Conservation (phyloP, 345 rosid genomes). For the Eucalyptus pauciflora region DNA sequence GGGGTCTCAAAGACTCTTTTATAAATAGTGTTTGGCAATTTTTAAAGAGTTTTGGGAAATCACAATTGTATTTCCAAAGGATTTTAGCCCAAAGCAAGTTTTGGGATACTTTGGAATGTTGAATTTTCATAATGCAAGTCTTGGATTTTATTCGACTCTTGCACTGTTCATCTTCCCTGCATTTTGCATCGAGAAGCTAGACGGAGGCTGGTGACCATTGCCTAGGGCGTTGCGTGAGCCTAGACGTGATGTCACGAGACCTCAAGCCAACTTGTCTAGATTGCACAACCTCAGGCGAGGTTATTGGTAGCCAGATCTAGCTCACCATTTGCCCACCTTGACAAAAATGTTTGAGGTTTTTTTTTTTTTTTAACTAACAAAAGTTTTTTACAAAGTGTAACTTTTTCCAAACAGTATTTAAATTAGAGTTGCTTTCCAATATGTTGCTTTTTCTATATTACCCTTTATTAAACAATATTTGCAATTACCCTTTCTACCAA, state of each 20-base stretch:
- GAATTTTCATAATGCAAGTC: background rate
- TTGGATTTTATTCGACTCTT: background rate
- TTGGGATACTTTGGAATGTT: background rate
- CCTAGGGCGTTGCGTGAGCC: rapidly evolving
- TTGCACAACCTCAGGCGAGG: background rate
- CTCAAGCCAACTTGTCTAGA: background rate
- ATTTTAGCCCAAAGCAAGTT: background rate
- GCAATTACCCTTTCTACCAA: too few relatives aligned
- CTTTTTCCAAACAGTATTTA: background rate
- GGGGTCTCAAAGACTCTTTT: background rate
- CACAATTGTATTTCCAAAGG: background rate
- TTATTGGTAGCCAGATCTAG: background rate
- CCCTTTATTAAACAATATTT: background rate
- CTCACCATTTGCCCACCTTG: background rate
- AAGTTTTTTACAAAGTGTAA: background rate
- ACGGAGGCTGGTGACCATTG: rapidly evolving
- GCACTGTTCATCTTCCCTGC: background rate
- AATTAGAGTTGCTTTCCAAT: background rate
- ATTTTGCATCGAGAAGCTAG: background rate
- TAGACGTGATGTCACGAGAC: background rate
- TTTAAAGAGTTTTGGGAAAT: background rate
- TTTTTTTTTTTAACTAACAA: too few relatives aligned
- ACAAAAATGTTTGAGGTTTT: too few relatives aligned
- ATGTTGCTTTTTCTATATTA: background rate
- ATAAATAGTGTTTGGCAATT: background rate